Conservation (phyloP, 805 yeast genomes). For the Citeromyces nyonsensis region DNA sequence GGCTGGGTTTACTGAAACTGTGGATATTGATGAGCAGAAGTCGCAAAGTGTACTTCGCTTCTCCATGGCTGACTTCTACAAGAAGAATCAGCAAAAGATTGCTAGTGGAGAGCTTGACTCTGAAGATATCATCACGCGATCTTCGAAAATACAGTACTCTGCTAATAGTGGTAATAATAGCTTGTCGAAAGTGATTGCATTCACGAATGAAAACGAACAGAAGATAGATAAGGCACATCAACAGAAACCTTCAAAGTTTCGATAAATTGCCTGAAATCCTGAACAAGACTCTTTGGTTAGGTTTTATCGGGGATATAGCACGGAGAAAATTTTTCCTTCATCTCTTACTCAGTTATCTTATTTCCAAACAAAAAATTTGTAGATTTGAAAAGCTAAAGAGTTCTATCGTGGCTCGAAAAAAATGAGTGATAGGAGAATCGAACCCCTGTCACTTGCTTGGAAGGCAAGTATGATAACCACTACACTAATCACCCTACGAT, state of each 20-base stretch:
- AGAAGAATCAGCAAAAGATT: slow-evolving; percentile 13
- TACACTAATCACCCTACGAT: slow-evolving; percentile 66
- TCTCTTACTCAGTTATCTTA: too few species aligned
- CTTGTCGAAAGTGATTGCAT: too few species aligned
- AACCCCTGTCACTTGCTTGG: slow-evolving; percentile 92
- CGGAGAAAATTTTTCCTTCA: too few species aligned
- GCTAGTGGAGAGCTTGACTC: slow-evolving; percentile 16
- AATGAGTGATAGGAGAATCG: slow-evolving; percentile 82
- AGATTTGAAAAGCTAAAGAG: too few species aligned
- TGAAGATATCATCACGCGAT: slow-evolving; percentile 5
- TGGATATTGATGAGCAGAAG: slow-evolving; percentile 4
- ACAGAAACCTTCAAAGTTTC: too few species aligned
- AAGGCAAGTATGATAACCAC: slow-evolving; percentile 88
- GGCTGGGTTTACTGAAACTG: slow-evolving; percentile 1
- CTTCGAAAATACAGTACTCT: slow-evolving; percentile 11
- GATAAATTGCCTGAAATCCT: too few species aligned
- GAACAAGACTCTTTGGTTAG: too few species aligned
- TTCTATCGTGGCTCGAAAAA: slow-evolving; percentile 3
- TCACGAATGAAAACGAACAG: too few species aligned
- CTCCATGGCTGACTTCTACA: slow-evolving; percentile 20
- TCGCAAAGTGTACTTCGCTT: slow-evolving; percentile 16
- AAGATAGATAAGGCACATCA: too few species aligned
- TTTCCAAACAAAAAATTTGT: too few species aligned
- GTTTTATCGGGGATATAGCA: too few species aligned
- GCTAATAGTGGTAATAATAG: slow-evolving; percentile 3